phyloP scores from a whole-genome alignment of 768 basidiomycete genomes.

The Lentinula detonsa region DNA sequence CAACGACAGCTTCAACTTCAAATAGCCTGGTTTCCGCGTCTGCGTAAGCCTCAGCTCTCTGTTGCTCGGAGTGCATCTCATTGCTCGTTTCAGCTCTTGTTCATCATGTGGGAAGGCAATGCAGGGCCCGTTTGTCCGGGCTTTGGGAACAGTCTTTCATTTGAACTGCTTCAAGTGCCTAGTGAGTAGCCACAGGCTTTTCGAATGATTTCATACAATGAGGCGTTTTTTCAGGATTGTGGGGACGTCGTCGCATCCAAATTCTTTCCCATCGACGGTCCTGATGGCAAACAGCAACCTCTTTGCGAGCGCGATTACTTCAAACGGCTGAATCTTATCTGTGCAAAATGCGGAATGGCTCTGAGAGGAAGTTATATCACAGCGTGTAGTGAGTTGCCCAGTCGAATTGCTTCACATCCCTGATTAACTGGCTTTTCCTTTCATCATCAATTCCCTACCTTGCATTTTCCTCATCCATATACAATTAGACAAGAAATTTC shows the following conservation, averaged over 20 bases:
- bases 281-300: slow-evolving; percentile 83
- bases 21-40: slow-evolving; percentile 55
- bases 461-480: neutral
- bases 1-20: slow-evolving; percentile 53
- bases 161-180: slow-evolving; percentile 98
- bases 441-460: neutral
- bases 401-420: slow-evolving; percentile 9
- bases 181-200: slow-evolving; percentile 42
- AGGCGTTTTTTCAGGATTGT: slow-evolving; percentile 65
- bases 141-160: slow-evolving; percentile 90
- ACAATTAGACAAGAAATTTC: slow-evolving; percentile 87
- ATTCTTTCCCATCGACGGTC: slow-evolving; percentile 96
- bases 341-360: slow-evolving; percentile 92
- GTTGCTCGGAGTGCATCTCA: slow-evolving; percentile 17
- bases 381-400: slow-evolving; percentile 77
- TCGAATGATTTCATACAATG: slow-evolving; percentile 8
- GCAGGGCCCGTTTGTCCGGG: slow-evolving; percentile 95
- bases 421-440: neutral
- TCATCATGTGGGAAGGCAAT: slow-evolving; percentile 75
- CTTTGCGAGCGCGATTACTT: slow-evolving; percentile 99
- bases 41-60: slow-evolving; percentile 41
- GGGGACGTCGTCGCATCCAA: slow-evolving; percentile 95
- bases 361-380: slow-evolving; percentile 98
- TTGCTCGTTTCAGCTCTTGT: slow-evolving; percentile 45
- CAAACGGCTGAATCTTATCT: slow-evolving; percentile 90